A percentile compares a stretch with the other conserved stretches of the same genome.
These are phyloP conservation scores for Rugosomyces carneus DNA, from an alignment of 1,284 basidiomycete genomes.

Conservation along the genomic window DNA sequence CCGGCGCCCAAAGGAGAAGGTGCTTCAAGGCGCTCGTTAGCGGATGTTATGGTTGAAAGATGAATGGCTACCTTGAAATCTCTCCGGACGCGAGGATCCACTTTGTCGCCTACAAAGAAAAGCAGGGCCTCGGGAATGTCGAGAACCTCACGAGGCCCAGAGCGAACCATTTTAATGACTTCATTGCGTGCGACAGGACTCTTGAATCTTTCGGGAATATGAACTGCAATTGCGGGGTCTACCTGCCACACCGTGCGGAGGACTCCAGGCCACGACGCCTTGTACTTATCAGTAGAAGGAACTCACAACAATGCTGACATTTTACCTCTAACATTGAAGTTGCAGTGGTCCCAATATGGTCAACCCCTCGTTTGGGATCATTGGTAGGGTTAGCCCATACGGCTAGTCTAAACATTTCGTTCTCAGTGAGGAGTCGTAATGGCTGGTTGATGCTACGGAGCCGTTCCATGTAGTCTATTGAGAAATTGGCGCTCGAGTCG, in stretches of 20 bases:
- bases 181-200: slow-evolving; percentile 57
- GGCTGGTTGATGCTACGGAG: slow-evolving; percentile 67
- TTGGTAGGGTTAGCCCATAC: slow-evolving; percentile 92
- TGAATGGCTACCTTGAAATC: slow-evolving; percentile 64
- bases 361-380: slow-evolving; percentile 62
- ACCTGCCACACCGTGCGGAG: slow-evolving; percentile 80
- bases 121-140: slow-evolving; percentile 76
- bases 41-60: background rate
- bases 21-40: slow-evolving; percentile 43
- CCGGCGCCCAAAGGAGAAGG: slow-evolving; percentile 83
- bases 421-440: slow-evolving; percentile 81
- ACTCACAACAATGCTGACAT: background rate
- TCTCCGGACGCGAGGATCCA: slow-evolving; percentile 49
- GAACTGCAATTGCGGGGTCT: slow-evolving; percentile 77
- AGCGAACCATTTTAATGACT: slow-evolving; percentile 70
- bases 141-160: slow-evolving; percentile 67
- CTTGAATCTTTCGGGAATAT: slow-evolving; percentile 87
- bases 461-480: slow-evolving; percentile 49
- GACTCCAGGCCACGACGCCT: slow-evolving; percentile 67
- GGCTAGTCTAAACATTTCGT: slow-evolving; percentile 79
- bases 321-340: slow-evolving; percentile 55
- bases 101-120: slow-evolving; percentile 72
- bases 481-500: slow-evolving; percentile 1
- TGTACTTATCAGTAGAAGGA: background rate
- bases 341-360: slow-evolving; percentile 55